A percentile compares a stretch with the other conserved stretches of the same genome.
phyloP scores from a whole-genome alignment of 441 rosid genomes.

The Erysimum cheiri region DNA sequence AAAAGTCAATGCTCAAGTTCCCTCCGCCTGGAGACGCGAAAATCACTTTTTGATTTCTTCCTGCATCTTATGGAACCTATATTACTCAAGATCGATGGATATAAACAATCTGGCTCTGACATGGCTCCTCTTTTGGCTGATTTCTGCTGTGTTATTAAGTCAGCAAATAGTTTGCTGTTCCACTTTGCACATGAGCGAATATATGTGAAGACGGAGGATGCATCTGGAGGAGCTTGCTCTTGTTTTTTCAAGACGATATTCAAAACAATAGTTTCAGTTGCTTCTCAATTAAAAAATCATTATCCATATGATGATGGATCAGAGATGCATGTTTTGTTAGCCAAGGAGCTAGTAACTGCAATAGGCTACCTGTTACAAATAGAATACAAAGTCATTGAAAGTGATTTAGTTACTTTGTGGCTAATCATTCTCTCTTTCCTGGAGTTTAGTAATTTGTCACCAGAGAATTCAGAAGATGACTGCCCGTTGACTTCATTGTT shows the following conservation, averaged over 20 bases:
- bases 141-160: constrained; percentile 57
- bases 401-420: constrained; percentile 77
- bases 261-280: constrained; percentile 57
- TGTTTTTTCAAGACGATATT: constrained; percentile 74
- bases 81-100: constrained; percentile 60
- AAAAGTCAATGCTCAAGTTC: constrained; percentile 49
- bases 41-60: constrained; percentile 78
- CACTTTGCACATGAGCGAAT: constrained; percentile 59
- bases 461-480: constrained; percentile 48
- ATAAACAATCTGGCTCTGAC: constrained; percentile 51
- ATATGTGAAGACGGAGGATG: constrained; percentile 80
- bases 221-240: constrained; percentile 79
- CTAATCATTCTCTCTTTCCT: constrained; percentile 63
- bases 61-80: constrained; percentile 86
- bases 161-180: constrained; percentile 63
- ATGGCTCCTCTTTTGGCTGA: constrained; percentile 50
- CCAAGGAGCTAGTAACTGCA: constrained; percentile 61
- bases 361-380: constrained; percentile 70
- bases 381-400: constrained; percentile 79
- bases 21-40: constrained; percentile 66
- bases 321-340: constrained; percentile 53
- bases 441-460: constrained; percentile 54
- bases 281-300: constrained; percentile 49
- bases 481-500: constrained; percentile 52
- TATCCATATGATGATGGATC: constrained; percentile 42